These are phyloP conservation scores for Polyporus tsugae DNA, from an alignment of 1,284 basidiomycete genomes.

Conservation along the genomic window DNA sequence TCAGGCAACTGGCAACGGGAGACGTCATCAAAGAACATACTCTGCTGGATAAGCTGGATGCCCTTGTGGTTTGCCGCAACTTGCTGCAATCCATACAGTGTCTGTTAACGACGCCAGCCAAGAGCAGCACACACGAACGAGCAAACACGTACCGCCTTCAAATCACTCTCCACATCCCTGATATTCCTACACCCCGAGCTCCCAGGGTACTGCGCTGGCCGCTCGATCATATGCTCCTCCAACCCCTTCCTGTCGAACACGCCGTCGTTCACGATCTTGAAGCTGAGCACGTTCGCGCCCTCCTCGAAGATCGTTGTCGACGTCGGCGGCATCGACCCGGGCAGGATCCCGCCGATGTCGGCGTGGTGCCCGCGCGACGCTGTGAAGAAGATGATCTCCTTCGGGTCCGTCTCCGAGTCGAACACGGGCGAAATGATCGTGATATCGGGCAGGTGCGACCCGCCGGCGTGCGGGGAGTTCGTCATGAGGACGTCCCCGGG, in stretches of 20 bases:
- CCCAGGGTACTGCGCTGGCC: constrained; percentile 85
- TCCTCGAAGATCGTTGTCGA: constrained; percentile 93
- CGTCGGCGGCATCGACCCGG: constrained; percentile 94
- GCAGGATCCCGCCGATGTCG: constrained; percentile 79
- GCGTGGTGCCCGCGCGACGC: constrained; percentile 92
- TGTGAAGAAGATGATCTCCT: constrained; percentile 91
- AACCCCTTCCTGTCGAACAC: constrained; percentile 83
- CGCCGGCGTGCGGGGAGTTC: constrained; percentile 89
- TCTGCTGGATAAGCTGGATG: constrained; percentile 80
- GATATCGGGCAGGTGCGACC: constrained; percentile 89
- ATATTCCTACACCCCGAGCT: constrained; percentile 87
- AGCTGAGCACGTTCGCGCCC: constrained; percentile 90
- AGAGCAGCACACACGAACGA: neutral
- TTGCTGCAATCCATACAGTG: constrained; percentile 61
- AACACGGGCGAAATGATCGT: constrained; percentile 93
- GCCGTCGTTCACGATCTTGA: constrained; percentile 92
- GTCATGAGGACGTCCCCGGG: constrained; percentile 93
- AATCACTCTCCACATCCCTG: constrained; percentile 89
- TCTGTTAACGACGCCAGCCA: neutral
- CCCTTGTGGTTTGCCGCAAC: constrained; percentile 97
- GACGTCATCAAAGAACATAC: constrained; percentile 45
- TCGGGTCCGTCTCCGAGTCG: constrained; percentile 51
- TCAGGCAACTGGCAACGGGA: neutral
- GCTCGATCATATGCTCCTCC: constrained; percentile 84
- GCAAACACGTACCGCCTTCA: constrained; percentile 78